phyloP scores from a whole-genome alignment of 331 rosid species.

The Quercus phellos region DNA sequence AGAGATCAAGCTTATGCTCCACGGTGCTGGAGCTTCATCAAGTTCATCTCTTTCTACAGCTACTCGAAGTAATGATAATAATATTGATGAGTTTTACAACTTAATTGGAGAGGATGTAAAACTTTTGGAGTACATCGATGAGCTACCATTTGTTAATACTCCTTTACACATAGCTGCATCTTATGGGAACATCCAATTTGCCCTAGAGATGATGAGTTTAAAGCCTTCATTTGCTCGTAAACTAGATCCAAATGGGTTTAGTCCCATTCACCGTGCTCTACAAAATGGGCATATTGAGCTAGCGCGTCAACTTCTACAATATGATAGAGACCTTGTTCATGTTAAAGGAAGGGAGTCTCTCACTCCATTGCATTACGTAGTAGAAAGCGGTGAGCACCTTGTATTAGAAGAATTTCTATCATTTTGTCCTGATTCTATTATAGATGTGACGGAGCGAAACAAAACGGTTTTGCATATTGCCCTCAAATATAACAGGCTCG shows the following conservation, averaged over 20 bases:
- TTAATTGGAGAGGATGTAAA: conserved; percentile 22
- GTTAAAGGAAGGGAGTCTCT: conserved; percentile 28
- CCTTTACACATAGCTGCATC: conserved; percentile 36
- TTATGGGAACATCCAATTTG: conserved; percentile 14
- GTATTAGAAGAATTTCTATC: conserved; percentile 13
- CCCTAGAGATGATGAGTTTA: conserved; percentile 31
- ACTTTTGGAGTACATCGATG: conserved; percentile 3
- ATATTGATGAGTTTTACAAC: too few relatives aligned
- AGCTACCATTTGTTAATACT: conserved; percentile 26
- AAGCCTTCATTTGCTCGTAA: conserved; percentile 38
- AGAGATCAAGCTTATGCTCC: too few relatives aligned
- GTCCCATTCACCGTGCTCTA: conserved; percentile 35
- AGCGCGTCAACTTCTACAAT: conserved; percentile 8
- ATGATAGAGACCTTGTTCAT: conserved; percentile 22
- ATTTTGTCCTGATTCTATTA: conserved; percentile 19
- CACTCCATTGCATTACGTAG: conserved; percentile 35
- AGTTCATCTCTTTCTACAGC: too few relatives aligned
- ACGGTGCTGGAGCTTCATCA: too few relatives aligned
- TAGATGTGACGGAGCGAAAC: conserved; percentile 15
- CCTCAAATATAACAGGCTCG: too few relatives aligned
- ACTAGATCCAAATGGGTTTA: conserved; percentile 24
- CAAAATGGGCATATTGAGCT: conserved; percentile 6
- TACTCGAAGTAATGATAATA: too few relatives aligned
- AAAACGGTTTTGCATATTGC: background rate
- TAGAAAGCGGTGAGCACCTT: background rate